Evolutionary conservation across 441 rosid genomes (phyloP).

Genomic region (Populus trichocarpa): DNA sequence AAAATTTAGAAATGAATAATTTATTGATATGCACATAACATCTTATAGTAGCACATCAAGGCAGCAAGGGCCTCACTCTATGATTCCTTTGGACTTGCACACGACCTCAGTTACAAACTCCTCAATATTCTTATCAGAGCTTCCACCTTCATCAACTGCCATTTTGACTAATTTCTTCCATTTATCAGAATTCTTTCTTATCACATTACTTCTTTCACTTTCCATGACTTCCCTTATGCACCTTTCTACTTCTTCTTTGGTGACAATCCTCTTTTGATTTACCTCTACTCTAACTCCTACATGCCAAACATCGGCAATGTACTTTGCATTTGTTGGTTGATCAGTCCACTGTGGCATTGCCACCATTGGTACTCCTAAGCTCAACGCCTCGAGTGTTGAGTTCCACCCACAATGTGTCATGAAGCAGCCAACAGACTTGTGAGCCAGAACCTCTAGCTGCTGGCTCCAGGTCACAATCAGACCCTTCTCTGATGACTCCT

Average conservation of each 20-base stretch:
- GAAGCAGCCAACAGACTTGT: conserved; percentile 48
- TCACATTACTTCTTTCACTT: conserved; percentile 37
- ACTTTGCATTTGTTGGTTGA: conserved; percentile 49
- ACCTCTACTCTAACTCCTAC: conserved; percentile 38
- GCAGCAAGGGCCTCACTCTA: background rate
- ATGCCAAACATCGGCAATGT: conserved; percentile 47
- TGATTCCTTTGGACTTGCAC: background rate
- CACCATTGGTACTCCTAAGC: conserved; percentile 58
- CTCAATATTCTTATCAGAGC: conserved; percentile 41
- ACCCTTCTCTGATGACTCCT: conserved; percentile 40
- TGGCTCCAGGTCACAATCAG: conserved; percentile 45
- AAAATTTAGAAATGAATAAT: background rate
- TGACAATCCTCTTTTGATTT: conserved; percentile 28
- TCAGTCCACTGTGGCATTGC: conserved; percentile 59
- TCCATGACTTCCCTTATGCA: conserved; percentile 42
- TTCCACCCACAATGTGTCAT: conserved; percentile 69
- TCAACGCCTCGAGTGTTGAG: conserved; percentile 48
- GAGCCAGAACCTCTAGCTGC: conserved; percentile 48
- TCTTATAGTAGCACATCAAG: background rate
- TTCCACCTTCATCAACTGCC: conserved; percentile 55
- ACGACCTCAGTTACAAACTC: conserved; percentile 30
- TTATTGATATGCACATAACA: background rate
- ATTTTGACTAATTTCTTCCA: conserved; percentile 41
- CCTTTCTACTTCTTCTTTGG: conserved; percentile 28
- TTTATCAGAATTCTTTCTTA: conserved; percentile 37